A percentile compares a stretch with the other conserved stretches of the same genome.
phyloP scores from a whole-genome alignment of 768 basidiomycete genomes.

The Termitomyces titanicus region DNA sequence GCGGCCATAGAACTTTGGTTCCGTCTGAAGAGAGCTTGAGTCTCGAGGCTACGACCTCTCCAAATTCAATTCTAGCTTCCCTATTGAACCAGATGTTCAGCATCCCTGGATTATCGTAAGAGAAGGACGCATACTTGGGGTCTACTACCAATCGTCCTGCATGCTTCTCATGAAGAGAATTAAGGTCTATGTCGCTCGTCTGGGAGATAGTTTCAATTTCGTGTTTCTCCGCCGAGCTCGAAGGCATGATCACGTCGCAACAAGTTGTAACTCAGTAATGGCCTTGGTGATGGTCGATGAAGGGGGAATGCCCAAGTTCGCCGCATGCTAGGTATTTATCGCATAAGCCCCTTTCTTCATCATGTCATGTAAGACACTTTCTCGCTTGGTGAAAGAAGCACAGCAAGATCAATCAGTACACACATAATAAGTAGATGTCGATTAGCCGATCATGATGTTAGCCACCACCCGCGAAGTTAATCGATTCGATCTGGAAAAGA shows the following conservation, averaged over 20 bases:
- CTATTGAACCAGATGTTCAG: conserved; percentile 19
- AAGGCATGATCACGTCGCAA: conserved; percentile 6
- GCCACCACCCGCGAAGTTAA: too few species aligned
- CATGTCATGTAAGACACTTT: too few species aligned
- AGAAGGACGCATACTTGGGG: conserved; percentile 37
- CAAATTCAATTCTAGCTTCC: conserved; percentile 55
- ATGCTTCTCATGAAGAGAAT: conserved; percentile 44
- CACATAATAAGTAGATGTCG: too few species aligned
- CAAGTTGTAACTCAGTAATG: too few species aligned
- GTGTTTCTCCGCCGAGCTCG: conserved; percentile 7
- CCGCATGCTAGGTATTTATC: not conserved
- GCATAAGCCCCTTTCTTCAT: not conserved
- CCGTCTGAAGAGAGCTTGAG: conserved; percentile 52
- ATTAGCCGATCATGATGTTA: too few species aligned
- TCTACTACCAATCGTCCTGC: conserved; percentile 59
- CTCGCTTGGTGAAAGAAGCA: too few species aligned
- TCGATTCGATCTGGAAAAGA: too few species aligned
- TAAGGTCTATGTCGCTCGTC: conserved; percentile 20
- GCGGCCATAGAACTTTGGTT: conserved; percentile 57
- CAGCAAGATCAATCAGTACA: too few species aligned
- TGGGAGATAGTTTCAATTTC: not conserved
- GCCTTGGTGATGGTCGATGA: not conserved
- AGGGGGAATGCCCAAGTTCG: not conserved
- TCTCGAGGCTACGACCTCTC: conserved; percentile 43
- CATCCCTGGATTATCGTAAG: not conserved